phyloP scores from a whole-genome alignment of 2,329 filamentous ascomycete species.

The Aureobasidium lini region DNA sequence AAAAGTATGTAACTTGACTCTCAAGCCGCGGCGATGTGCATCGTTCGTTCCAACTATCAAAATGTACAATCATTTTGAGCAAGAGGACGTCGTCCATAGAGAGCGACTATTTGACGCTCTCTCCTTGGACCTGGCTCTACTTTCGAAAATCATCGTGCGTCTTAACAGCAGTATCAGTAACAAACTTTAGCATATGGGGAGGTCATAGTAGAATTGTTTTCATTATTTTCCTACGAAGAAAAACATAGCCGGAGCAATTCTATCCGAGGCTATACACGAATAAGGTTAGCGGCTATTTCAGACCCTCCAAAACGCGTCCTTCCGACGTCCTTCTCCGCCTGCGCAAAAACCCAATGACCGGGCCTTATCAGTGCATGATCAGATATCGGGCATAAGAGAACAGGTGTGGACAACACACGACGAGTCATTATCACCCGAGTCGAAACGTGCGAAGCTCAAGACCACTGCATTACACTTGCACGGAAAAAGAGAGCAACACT shows the following conservation, averaged over 20 bases:
- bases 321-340: not conserved
- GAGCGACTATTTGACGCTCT: no score
- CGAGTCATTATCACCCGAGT: not conserved
- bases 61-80: no score
- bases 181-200: no score
- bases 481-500: not conserved
- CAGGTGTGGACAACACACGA: not conserved
- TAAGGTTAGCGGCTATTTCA: not conserved
- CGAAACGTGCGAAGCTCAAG: not conserved
- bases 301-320: not conserved
- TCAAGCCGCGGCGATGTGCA: no score
- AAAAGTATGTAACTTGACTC: no score
- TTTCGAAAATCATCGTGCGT: no score
- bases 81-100: no score
- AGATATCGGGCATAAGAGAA: not conserved
- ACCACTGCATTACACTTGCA: not conserved
- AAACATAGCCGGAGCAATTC: not conserved
- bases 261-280: not conserved
- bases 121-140: no score
- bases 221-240: not conserved
- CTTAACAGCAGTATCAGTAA: no score
- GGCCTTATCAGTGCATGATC: constrained; percentile 7
- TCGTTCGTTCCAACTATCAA: no score
- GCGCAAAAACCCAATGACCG: constrained; percentile 3
- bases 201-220: not conserved